Percentiles rank a stretch among this genome's conserved stretches.
Evolutionary conservation across 2,329 filamentous ascomycete genomes (phyloP).

Genomic region (Fusarium dimerum): DNA sequence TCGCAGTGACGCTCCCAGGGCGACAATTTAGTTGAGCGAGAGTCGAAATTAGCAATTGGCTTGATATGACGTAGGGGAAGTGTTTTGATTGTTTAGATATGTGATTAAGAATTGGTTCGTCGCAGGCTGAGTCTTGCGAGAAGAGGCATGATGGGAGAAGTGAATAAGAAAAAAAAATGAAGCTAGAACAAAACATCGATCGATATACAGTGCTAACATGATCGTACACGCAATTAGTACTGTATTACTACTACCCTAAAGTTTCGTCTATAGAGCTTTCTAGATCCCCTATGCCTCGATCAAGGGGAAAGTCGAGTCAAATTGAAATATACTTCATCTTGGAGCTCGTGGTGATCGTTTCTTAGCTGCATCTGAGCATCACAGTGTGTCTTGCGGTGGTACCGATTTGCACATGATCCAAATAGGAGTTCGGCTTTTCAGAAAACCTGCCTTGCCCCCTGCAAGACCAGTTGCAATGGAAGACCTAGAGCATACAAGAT

Average conservation of each 20-base stretch:
- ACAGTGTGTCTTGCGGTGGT: no score
- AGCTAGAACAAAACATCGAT: not conserved
- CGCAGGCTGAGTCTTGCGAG: not conserved
- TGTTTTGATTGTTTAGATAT: not conserved
- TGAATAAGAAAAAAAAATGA: not conserved
- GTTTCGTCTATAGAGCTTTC: not conserved
- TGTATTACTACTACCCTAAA: not conserved
- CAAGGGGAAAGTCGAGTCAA: no score
- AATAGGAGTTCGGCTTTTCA: no score
- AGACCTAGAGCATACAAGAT: no score
- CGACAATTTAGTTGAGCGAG: not conserved
- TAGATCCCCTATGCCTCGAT: no score
- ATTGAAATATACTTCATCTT: no score
- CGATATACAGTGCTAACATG: not conserved
- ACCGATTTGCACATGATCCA: no score
- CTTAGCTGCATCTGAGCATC: no score
- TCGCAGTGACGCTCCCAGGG: not conserved
- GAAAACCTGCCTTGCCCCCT: no score
- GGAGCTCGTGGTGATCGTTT: no score
- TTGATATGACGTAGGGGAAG: not conserved
- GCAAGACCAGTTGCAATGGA: no score
- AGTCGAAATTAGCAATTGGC: not conserved
- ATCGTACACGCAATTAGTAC: not conserved
- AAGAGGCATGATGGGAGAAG: not conserved
- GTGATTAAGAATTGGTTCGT: not conserved